Conservation (phyloP, 2,329 filamentous ascomycete genomes). For the Cercospora brassicicola region DNA sequence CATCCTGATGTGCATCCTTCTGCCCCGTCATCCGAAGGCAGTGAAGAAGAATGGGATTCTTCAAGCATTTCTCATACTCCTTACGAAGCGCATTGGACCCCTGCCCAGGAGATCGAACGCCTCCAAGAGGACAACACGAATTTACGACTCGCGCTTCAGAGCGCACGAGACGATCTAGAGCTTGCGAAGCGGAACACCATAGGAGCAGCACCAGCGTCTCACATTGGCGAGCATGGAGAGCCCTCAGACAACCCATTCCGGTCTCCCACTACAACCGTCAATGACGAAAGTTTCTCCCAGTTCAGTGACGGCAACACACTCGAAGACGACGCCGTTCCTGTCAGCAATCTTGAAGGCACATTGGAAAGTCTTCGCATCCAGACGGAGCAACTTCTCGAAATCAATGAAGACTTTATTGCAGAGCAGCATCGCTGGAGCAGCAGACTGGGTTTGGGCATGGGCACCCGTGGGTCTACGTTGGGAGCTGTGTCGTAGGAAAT, state of each 20-base stretch:
- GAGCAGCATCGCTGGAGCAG: conserved; percentile 35
- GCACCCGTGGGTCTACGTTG: conserved; percentile 12
- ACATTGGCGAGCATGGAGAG: background rate
- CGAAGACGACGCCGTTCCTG: conserved; percentile 14
- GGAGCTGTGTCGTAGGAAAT: conserved; percentile 4
- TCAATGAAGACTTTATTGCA: conserved; percentile 38
- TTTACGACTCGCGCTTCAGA: conserved; percentile 18
- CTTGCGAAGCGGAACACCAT: background rate
- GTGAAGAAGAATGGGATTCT: conserved; percentile 17
- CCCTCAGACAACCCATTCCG: conserved; percentile 15
- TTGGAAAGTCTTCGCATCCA: conserved; percentile 37
- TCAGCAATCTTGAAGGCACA: conserved; percentile 36
- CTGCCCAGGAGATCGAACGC: conserved; percentile 9
- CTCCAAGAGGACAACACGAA: conserved; percentile 25
- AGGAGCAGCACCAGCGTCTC: background rate
- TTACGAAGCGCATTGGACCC: conserved; percentile 17
- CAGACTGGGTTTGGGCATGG: conserved; percentile 11
- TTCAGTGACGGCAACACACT: conserved; percentile 6
- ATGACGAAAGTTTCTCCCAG: conserved; percentile 14
- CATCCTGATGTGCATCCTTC: conserved; percentile 28
- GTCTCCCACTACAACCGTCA: conserved; percentile 14
- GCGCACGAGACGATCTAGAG: conserved; percentile 17
- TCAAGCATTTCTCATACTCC: conserved; percentile 21
- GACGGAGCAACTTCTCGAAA: conserved; percentile 38
- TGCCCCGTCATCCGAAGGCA: conserved; percentile 9